These are phyloP conservation scores for Paecilomyces sp. DNA, from an alignment of 2,329 filamentous ascomycete species.

Conservation along the genomic window DNA sequence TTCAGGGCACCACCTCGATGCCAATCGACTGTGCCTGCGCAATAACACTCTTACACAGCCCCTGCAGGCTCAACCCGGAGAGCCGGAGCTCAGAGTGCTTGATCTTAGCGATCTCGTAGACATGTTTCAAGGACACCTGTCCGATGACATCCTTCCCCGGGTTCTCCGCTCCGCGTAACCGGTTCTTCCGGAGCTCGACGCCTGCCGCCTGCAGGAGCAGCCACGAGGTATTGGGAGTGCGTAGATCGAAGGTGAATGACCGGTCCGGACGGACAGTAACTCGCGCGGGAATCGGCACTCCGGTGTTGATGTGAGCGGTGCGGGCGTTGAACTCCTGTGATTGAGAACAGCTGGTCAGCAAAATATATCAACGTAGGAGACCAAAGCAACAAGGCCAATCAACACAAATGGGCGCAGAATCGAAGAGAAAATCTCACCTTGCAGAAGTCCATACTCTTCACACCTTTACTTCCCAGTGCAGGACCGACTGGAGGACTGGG, in stretches of 20 bases:
- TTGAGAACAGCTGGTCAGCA: neutral
- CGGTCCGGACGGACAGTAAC: constrained; percentile 90
- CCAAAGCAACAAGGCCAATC: neutral
- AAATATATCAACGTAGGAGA: neutral
- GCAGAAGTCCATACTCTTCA: constrained; percentile 99
- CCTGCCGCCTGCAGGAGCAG: constrained; percentile 78
- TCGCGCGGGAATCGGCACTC: constrained; percentile 82
- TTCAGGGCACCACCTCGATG: constrained; percentile 59
- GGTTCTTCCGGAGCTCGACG: constrained; percentile 63
- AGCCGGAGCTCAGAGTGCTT: constrained; percentile 74
- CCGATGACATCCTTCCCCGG: constrained; percentile 75
- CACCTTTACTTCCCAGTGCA: constrained; percentile 90
- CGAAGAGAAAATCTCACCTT: constrained; percentile 55
- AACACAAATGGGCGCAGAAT: constrained; percentile 5
- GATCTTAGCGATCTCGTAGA: constrained; percentile 96
- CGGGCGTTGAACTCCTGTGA: constrained; percentile 90
- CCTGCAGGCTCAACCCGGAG: constrained; percentile 63
- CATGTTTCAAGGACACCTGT: constrained; percentile 82
- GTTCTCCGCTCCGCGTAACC: constrained; percentile 65
- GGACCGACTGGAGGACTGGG: constrained; percentile 95
- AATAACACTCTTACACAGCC: constrained; percentile 67
- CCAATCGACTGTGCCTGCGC: constrained; percentile 70
- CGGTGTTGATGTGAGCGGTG: constrained; percentile 73
- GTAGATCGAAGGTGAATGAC: constrained; percentile 85
- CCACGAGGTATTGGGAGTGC: constrained; percentile 90